Evolutionary conservation across 2,329 filamentous ascomycete genomes (phyloP), one percentile per base, ranked within the genome.

Genomic region (Ophiosphaerella korrae): DNA sequence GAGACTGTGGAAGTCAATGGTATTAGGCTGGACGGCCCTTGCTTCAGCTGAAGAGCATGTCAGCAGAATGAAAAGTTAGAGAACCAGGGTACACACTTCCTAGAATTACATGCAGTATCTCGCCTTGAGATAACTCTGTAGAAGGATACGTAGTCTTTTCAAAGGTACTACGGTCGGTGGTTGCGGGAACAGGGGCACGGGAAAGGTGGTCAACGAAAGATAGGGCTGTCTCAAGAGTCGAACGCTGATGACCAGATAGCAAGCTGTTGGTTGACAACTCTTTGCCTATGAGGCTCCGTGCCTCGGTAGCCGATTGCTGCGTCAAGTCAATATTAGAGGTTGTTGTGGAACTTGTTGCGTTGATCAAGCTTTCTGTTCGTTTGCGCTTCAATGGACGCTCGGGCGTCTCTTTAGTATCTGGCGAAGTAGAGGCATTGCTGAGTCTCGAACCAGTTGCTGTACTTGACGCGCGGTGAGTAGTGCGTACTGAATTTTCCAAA

Each of bases 131-230:
- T 21, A 71, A 50, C 5, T 65, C 64, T 1, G 62, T 71, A 6
- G 59, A 52, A 7, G 60, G 52, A 21, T 64, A 57, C 55, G 62
- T 59, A 7, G 58, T 61, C 48, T 59, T 61, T 24, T 64, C 54
- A 42, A 66, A 67, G 5, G 60, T 62, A 42, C 62, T 63, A 14
- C 60, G 57, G 18, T 70, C 65, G 14, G 50, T 60, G 42, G 57
- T 57, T 5, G 51, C 48, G 6, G 64, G 58, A 2, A 55, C 57
- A 13, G 63, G 62, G 7, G 58, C 58, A 23, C 63, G 60, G 0
- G 66, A 65, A 8, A 71, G 35, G 14, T 69, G 63, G 40, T 70
- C 68, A 16, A 70, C 64, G 33, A 71, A 68, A 0, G 64, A 59
- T 9, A 70, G 62, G 5, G 66, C 68, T 0, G 58, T 66, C 42